Base-by-base conservation (phyloP, 2,329 filamentous ascomycete genomes). In the Pseudocercospora vitis region DNA sequence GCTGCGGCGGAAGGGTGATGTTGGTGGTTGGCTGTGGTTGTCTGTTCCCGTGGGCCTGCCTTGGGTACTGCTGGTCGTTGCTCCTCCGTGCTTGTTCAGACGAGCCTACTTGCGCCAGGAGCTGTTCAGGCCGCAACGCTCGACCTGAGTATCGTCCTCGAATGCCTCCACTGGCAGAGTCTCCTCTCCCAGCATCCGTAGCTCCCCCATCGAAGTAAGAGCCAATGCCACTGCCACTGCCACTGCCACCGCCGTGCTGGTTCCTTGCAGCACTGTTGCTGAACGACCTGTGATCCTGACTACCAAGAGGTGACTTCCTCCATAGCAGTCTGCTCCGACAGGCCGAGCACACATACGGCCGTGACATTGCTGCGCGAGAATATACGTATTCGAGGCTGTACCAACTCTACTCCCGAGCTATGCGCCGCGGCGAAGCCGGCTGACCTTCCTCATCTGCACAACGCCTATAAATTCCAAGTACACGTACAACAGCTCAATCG, bases 61-160 rank as follows among this genome's bases (percentile, higher is more conserved):
- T 8, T 44, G 29, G 16, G 16, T 21, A 48, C 31, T 40, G 37
- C 37, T 23, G 19, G 7, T 19, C 8, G 7, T 24, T n/a, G 16
- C 33, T 19, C 18, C 37, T 19, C 18, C 11, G 16, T 21, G 37
- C 37, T 21, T 42, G 37, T 21, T 42, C 37, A 26, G 37, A 12
- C 24, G 8, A 29, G 11, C 54, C 44, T 16, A 63, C 47, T 50
- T 61, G 50, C 29, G 52, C 32, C 46, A 64, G 48, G 16, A 63
- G 48, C 39, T 62, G 49, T 46, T 63, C 53, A 6, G 63, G 63
- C 29, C 42, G 47, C 48, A 65, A 48, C 42, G 57, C 46, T 29
- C 37, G 47, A 14, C 61, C 45, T 12, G 60, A 64, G 46, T 63
- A 63, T 50, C 61, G 53, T 32, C 60, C 61, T 31, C 33, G 39